phyloP scores from a whole-genome alignment of 371 early-diverging fungal species.

The Umbelopsis sp. region DNA sequence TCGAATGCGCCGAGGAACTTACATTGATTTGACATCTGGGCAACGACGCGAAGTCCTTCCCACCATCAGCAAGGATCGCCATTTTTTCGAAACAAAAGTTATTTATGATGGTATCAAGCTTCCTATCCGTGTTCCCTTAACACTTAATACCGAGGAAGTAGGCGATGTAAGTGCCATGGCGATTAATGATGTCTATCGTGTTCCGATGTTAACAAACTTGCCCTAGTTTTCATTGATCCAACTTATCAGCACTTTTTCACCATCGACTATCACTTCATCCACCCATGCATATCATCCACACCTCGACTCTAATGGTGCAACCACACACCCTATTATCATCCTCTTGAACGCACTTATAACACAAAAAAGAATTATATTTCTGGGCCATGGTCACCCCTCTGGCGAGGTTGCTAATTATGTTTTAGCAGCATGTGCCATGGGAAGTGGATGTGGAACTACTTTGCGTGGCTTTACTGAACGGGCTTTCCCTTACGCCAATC shows the following conservation, averaged over 20 bases:
- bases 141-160: slow-evolving; percentile 86
- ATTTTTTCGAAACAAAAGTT: slow-evolving; percentile 85
- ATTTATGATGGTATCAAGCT: slow-evolving; percentile 80
- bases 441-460: slow-evolving; percentile 87
- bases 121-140: slow-evolving; percentile 85
- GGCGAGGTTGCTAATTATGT: slow-evolving; percentile 95
- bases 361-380: slow-evolving; percentile 91
- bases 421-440: slow-evolving; percentile 88
- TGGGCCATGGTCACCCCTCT: slow-evolving; percentile 89
- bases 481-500: slow-evolving; percentile 89
- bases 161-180: slow-evolving; percentile 72
- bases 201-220: not conserved
- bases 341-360: slow-evolving; percentile 88
- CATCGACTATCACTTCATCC: slow-evolving; percentile 49
- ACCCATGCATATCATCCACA: slow-evolving; percentile 85
- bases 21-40: slow-evolving; percentile 58
- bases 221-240: slow-evolving; percentile 78
- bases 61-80: slow-evolving; percentile 77
- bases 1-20: slow-evolving; percentile 47
- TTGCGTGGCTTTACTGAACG: slow-evolving; percentile 87
- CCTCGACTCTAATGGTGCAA: slow-evolving; percentile 78
- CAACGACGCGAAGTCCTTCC: slow-evolving; percentile 44
- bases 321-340: slow-evolving; percentile 85
- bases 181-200: slow-evolving; percentile 15
- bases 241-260: slow-evolving; percentile 73